These are phyloP conservation scores for Colletotrichum somersetense DNA, from an alignment of 2,329 filamentous ascomycete species.

Conservation along the genomic window DNA sequence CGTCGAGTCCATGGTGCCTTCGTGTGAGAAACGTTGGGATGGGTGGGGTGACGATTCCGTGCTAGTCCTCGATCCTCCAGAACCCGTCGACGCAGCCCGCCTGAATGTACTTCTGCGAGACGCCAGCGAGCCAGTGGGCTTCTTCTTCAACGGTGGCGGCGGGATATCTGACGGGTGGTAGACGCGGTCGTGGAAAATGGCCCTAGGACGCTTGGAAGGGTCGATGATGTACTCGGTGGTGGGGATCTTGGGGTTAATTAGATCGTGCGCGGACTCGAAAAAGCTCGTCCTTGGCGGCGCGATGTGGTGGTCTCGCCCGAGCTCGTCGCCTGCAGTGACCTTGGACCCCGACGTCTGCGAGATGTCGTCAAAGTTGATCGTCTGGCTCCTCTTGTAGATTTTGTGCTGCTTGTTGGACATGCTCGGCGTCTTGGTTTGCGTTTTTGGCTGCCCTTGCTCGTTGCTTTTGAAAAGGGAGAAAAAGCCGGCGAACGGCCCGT, in stretches of 20 bases:
- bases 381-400: slow-evolving; percentile 85
- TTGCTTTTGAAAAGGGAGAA: slow-evolving; percentile 80
- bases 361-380: slow-evolving; percentile 64
- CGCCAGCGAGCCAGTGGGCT: slow-evolving; percentile 53
- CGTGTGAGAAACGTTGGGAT: slow-evolving; percentile 52
- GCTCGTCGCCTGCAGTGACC: slow-evolving; percentile 65
- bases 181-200: slow-evolving; percentile 96
- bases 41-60: slow-evolving; percentile 43
- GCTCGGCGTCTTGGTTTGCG: slow-evolving; percentile 56
- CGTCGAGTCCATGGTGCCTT: slow-evolving; percentile 58
- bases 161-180: slow-evolving; percentile 96
- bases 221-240: slow-evolving; percentile 85
- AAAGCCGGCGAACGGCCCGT: slow-evolving; percentile 71
- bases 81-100: slow-evolving; percentile 40
- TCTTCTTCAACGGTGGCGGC: slow-evolving; percentile 76
- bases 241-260: slow-evolving; percentile 91
- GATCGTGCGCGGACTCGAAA: slow-evolving; percentile 93
- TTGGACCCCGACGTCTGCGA: slow-evolving; percentile 51
- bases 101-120: slow-evolving; percentile 50
- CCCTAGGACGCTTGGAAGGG: slow-evolving; percentile 82
- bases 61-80: slow-evolving; percentile 41
- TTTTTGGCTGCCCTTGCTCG: slow-evolving; percentile 57
- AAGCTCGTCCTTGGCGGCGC: slow-evolving; percentile 92
- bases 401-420: slow-evolving; percentile 72
- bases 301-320: slow-evolving; percentile 63